Percentiles rank a stretch among this genome's conserved stretches.
Evolutionary conservation across 345 rosid genomes (phyloP).

Genomic region (Theobroma cacao): DNA sequence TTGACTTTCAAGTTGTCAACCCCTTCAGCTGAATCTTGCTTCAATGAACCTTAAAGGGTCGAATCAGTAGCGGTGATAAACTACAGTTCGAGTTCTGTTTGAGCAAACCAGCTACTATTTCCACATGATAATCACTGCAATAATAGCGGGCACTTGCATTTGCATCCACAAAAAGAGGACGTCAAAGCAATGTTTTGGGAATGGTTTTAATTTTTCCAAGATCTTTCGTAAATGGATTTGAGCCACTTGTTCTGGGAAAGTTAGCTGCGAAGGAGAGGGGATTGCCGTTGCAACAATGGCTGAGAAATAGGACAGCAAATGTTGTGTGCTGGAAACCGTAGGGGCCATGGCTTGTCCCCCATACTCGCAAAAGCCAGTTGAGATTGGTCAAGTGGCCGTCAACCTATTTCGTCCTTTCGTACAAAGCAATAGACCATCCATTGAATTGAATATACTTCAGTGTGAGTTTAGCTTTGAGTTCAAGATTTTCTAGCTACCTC

Average conservation of each 20-base stretch:
- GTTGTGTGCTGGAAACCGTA: neutral
- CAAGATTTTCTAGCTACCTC: neutral
- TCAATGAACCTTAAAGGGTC: too few species aligned
- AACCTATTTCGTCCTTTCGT: neutral
- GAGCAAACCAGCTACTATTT: too few species aligned
- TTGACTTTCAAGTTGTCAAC: too few species aligned
- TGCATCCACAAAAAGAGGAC: neutral
- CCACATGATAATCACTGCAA: too few species aligned
- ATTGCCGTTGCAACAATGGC: neutral
- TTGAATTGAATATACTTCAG: neutral
- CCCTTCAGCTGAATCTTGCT: too few species aligned
- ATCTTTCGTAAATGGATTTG: neutral
- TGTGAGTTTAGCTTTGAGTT: neutral
- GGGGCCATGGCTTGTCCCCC: neutral
- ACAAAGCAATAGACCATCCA: neutral
- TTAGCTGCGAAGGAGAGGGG: neutral
- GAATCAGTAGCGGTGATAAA: too few species aligned
- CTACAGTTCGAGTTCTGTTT: too few species aligned
- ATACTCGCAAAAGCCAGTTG: neutral
- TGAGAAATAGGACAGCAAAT: neutral
- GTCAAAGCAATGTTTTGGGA: too few species aligned
- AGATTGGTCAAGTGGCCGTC: neutral
- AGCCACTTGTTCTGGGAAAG: neutral
- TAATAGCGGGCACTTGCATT: neutral
- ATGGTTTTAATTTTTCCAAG: neutral